These are phyloP conservation scores for Sporobolomyces pararoseus DNA, from an alignment of 768 basidiomycete genomes.

Conservation along the genomic window DNA sequence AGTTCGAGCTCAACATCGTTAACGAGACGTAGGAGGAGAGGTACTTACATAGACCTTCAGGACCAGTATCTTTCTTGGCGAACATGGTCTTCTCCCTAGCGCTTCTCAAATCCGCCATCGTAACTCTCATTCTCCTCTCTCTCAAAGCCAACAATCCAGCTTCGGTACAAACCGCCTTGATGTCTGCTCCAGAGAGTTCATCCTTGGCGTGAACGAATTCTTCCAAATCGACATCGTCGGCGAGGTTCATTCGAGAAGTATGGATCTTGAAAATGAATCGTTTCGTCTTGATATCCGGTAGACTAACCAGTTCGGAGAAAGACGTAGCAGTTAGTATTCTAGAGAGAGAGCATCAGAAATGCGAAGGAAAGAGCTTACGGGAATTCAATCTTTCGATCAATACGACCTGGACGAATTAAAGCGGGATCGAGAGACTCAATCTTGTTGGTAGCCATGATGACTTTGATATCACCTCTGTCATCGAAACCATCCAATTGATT, in stretches of 20 bases:
- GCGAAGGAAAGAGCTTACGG: conserved; percentile 47
- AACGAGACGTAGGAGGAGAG: too few relatives aligned
- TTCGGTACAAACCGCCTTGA: conserved; percentile 98
- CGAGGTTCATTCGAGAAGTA: conserved; percentile 88
- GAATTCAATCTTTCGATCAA: conserved; percentile 98
- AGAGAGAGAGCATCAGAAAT: not conserved
- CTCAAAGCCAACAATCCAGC: conserved; percentile 92
- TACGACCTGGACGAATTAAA: conserved; percentile 94
- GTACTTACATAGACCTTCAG: conserved; percentile 51
- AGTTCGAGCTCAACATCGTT: too few relatives aligned
- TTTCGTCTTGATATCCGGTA: conserved; percentile 98
- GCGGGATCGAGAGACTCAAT: conserved; percentile 97
- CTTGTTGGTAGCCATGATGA: conserved; percentile 99
- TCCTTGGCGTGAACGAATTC: conserved; percentile 95
- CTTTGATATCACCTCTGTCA: conserved; percentile 97
- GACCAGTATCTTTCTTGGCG: conserved; percentile 80
- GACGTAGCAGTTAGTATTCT: not conserved
- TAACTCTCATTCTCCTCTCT: conserved; percentile 91
- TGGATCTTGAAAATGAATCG: conserved; percentile 90
- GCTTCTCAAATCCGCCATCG: conserved; percentile 79
- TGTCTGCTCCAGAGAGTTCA: conserved; percentile 77
- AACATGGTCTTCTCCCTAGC: conserved; percentile 98
- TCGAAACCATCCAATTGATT: conserved; percentile 99
- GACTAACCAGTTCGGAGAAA: conserved; percentile 52
- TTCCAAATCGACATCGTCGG: conserved; percentile 79